These are phyloP conservation scores for Candida lessepsii DNA, from an alignment of 805 yeast genomes.

Conservation along the genomic window DNA sequence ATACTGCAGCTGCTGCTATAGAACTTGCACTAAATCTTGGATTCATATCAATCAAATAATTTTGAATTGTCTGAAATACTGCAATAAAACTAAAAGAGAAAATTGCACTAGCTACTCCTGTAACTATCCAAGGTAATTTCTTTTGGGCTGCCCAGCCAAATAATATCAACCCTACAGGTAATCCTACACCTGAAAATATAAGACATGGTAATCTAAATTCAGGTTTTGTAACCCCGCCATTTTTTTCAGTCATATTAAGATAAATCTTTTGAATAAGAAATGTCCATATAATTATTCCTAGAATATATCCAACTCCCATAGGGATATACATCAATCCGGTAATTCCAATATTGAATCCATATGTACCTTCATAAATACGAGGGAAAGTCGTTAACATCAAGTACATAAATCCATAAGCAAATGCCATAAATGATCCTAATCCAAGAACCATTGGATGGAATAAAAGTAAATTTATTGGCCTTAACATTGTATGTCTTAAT, in stretches of 20 bases:
- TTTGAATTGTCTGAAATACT: constrained; percentile 38
- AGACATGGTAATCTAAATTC: constrained; percentile 39
- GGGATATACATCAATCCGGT: constrained; percentile 40
- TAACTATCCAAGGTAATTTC: constrained; percentile 39
- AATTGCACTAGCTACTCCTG: constrained; percentile 35
- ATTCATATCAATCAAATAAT: constrained; percentile 41
- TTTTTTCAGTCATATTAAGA: constrained; percentile 21
- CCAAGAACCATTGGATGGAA: constrained; percentile 41
- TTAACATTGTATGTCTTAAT: constrained; percentile 18
- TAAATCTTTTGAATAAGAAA: constrained; percentile 25
- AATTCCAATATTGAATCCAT: constrained; percentile 32
- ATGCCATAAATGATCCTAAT: constrained; percentile 42
- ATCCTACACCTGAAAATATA: constrained; percentile 29
- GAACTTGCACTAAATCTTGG: constrained; percentile 37
- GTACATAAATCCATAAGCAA: constrained; percentile 42
- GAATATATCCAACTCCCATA: constrained; percentile 36
- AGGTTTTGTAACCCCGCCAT: constrained; percentile 36
- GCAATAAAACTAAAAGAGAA: constrained; percentile 38
- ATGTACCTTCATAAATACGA: constrained; percentile 25
- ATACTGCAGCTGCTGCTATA: constrained; percentile 43
- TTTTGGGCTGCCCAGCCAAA: constrained; percentile 42
- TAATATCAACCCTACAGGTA: constrained; percentile 38
- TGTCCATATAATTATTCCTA: constrained; percentile 35
- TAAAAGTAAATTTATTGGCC: constrained; percentile 34
- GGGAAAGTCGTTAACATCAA: constrained; percentile 42